Evolutionary conservation across 345 rosid species (phyloP), one percentile per base, ranked within the genome.

Genomic region (Abelmoschus esculentus): DNA sequence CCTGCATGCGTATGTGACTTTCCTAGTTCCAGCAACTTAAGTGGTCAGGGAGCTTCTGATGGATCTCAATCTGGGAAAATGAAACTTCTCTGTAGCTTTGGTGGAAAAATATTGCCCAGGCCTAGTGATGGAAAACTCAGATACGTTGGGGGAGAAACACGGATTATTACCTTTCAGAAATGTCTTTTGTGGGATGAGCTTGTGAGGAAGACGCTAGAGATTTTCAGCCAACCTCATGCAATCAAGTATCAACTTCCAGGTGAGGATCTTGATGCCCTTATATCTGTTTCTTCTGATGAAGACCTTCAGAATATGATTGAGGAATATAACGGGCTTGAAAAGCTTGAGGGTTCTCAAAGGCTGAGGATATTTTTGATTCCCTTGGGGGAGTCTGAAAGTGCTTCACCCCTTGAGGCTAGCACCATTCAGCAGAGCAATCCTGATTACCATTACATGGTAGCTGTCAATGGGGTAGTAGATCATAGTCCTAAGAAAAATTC

Each of bases 171-270:
- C 44, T 79, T 86, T 17, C 67, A 69, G 22, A 81, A 75, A 66
- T 79, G 82, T 64, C 73, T 86, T 63, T 78, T 86, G 6, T 88
- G 86, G 90, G 77, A 79, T 60, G 87, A 84, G 74, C 87, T 88
- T 75, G 81, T 83, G 75, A 80, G 72, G 79, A 86, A 83, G 75
- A 88, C 90, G 3, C 77, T 73, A 44, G 70, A 62, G 70, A 75
- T 84, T 61, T 88, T 88, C 78, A 79, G 77, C 40, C 83, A 79
- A 40, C 75, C 82, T 40, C 92, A 86, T 73, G 81, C 83, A 0
- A 83, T 88, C 47, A 88, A 84, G 75, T 88, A 86, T 71, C 90
- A 87, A 78, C 92, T 87, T 80, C 92, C 92, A 31, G 92, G 92
- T 9, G 92, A 87, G 78, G 89, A 84, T 73, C 86, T 88, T 67